Evolutionary conservation across 768 basidiomycete species (phyloP).

Genomic region (Suillus variegatus): DNA sequence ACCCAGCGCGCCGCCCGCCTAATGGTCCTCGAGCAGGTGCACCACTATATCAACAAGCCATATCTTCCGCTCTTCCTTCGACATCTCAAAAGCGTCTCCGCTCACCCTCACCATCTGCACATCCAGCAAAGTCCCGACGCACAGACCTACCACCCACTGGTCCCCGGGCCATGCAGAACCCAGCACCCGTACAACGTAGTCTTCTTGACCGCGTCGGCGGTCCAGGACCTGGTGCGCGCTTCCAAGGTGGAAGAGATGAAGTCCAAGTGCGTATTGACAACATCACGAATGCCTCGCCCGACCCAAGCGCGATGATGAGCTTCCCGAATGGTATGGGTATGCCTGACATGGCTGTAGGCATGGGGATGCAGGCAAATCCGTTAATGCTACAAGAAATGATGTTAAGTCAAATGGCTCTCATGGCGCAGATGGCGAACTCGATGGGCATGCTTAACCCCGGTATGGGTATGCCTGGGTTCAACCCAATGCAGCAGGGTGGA

Average conservation of each 20-base stretch:
- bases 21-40: slow-evolving; percentile 52
- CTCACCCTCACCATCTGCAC: slow-evolving; percentile 63
- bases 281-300: slow-evolving; percentile 60
- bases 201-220: slow-evolving; percentile 83
- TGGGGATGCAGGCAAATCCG: slow-evolving; percentile 59
- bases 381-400: slow-evolving; percentile 85
- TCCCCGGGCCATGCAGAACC: slow-evolving; percentile 75
- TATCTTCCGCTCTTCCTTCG: slow-evolving; percentile 62
- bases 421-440: slow-evolving; percentile 88
- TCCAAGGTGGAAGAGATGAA: slow-evolving; percentile 55
- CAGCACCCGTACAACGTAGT: slow-evolving; percentile 53
- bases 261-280: slow-evolving; percentile 81
- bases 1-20: slow-evolving; percentile 36
- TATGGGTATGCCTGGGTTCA: slow-evolving; percentile 53
- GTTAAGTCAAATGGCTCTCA: slow-evolving; percentile 90
- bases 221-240: slow-evolving; percentile 36
- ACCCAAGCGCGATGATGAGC: slow-evolving; percentile 48
- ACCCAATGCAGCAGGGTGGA: slow-evolving; percentile 54
- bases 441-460: slow-evolving; percentile 75
- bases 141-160: slow-evolving; percentile 83
- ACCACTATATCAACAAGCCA: slow-evolving; percentile 69
- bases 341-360: slow-evolving; percentile 63
- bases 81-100: slow-evolving; percentile 65
- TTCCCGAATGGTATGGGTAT: slow-evolving; percentile 43
- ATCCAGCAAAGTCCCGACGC: slow-evolving; percentile 69